Base-by-base conservation (phyloP, 2,329 filamentous ascomycete species). In the Sporothrix mexicana region DNA sequence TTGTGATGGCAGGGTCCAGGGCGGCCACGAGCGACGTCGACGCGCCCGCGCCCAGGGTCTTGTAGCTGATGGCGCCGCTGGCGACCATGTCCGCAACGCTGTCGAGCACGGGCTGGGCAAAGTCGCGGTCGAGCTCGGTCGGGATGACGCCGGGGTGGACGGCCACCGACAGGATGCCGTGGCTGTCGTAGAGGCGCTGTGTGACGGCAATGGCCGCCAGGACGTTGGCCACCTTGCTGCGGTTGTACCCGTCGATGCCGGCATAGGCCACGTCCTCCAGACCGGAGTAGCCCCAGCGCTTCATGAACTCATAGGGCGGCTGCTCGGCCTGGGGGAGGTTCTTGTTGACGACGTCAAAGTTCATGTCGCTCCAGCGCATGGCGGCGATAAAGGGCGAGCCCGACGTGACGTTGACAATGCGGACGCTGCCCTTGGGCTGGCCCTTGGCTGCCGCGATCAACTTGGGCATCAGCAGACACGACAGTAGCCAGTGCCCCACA, bases 201-300 rank as follows among this genome's bases (percentile, higher is more conserved):
- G 83, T 82, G 13, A 85, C 77, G 25, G 78, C 80, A 36, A 83
- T 72, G 1, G 80, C 83, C 73, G 85, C 85, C 64, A 86, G 75
- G 9, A 87, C 83, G 70, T 87, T 86, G 2, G 85, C 85, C 25
- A 85, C 84, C 78, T 88, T 88, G 76, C 83, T 84, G 75, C 86
- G 85, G 3, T 81, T 82, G 74, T 88, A 88, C 2, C 84, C 85
- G 20, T 82, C 76, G 80, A 73, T 79, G 79, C 1, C 75, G 75
- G 7, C 80, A 80, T 6, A 83, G 76, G 30, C 78, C 75, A 68
- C 80, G 80, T n/a, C 82, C 43, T 25, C 13, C 2, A 15, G 5
- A 8, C 68, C 81, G 57, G 83, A 77, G 72, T 85, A 84, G 25
- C 69, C 70, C 61, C 78, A 77, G 15, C 74, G 74, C 5, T 74